These are phyloP conservation scores for Collybia sordida DNA, from an alignment of 768 basidiomycete genomes.

Conservation along the genomic window DNA sequence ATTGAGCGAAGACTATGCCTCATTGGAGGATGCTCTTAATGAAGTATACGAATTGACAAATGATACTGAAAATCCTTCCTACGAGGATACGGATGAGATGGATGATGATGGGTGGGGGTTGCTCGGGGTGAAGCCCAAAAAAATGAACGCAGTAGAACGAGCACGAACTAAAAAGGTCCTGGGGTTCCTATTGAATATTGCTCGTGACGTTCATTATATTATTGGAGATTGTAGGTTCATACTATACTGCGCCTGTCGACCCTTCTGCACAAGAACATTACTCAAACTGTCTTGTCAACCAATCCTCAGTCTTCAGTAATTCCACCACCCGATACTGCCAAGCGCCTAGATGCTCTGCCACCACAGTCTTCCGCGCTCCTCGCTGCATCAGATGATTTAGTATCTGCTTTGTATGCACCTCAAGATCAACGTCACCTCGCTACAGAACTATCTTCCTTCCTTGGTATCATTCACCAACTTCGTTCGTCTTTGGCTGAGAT, in stretches of 20 bases:
- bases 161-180: slow-evolving; percentile 59
- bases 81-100: slow-evolving; percentile 31
- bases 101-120: slow-evolving; percentile 66
- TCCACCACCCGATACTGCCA: slow-evolving; percentile 15
- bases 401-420: slow-evolving; percentile 64
- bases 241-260: slow-evolving; percentile 57
- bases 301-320: slow-evolving; percentile 13
- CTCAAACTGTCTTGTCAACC: slow-evolving; percentile 46
- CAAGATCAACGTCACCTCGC: slow-evolving; percentile 48
- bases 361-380: slow-evolving; percentile 50
- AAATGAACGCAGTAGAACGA: slow-evolving; percentile 49
- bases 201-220: slow-evolving; percentile 1
- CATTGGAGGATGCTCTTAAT: slow-evolving; percentile 58
- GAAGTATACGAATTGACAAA: slow-evolving; percentile 60
- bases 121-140: slow-evolving; percentile 49
- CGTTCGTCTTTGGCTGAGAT: slow-evolving; percentile 25
- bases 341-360: slow-evolving; percentile 51
- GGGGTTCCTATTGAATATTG: background rate
- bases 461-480: slow-evolving; percentile 35
- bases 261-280: slow-evolving; percentile 62
- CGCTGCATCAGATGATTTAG: slow-evolving; percentile 61
- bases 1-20: slow-evolving; percentile 51
- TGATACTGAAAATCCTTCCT: slow-evolving; percentile 26
- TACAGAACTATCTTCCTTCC: slow-evolving; percentile 37
- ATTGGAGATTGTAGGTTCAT: slow-evolving; percentile 54